Evolutionary conservation across 148 eudicot species (phyloP).

Genomic region (Rheum nobile): DNA sequence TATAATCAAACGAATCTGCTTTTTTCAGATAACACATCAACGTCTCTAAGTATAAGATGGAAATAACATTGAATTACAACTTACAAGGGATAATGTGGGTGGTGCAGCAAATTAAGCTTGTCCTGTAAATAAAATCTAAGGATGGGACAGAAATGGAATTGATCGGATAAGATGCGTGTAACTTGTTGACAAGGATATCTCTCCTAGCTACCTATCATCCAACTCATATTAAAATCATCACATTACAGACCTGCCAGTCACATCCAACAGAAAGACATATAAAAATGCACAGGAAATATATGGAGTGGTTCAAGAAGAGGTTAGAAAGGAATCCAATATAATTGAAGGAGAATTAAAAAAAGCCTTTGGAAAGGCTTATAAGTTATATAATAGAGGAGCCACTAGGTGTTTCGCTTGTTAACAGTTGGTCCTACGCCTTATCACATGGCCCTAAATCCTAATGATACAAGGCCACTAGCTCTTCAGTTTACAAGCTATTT

Average conservation of each 20-base stretch:
- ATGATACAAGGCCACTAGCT: too few species aligned
- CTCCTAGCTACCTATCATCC: slow-evolving; percentile 1
- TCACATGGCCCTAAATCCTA: not conserved
- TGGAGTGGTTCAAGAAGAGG: not conserved
- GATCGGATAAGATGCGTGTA: not conserved
- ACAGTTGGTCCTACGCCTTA: too few species aligned
- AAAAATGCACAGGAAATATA: not conserved
- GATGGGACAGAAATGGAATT: not conserved
- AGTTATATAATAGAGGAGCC: too few species aligned
- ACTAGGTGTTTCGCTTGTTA: not conserved
- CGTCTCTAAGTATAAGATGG: not conserved
- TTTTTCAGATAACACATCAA: not conserved
- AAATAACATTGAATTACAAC: not conserved
- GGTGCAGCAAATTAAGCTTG: not conserved
- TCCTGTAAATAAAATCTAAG: not conserved
- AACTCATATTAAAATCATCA: not conserved
- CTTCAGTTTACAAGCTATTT: too few species aligned
- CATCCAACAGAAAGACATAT: not conserved
- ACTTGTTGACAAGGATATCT: not conserved
- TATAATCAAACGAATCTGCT: not conserved
- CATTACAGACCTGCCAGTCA: not conserved
- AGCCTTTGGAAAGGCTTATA: too few species aligned
- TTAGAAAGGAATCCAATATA: not conserved
- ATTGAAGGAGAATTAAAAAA: too few species aligned
- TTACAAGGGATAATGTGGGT: not conserved